A percentile compares a stretch with the other conserved stretches of the same genome.
Evolutionary conservation across 257 asterid species (phyloP).

Genomic region (Catharanthus roseus): DNA sequence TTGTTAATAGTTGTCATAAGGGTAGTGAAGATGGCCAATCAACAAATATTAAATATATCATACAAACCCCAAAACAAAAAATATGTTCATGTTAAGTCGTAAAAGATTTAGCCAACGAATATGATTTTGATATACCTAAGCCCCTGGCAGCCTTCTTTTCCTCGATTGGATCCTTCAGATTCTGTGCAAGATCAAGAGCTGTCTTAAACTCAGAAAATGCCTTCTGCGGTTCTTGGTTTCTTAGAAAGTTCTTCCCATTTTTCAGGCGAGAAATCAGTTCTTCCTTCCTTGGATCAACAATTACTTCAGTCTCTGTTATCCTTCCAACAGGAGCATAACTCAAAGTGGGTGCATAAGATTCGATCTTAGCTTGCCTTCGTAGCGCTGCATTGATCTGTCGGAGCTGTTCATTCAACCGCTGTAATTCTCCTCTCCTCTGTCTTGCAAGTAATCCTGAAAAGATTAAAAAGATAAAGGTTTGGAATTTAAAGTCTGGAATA

Average conservation of each 20-base stretch:
- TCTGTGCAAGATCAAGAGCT: slow-evolving; percentile 83
- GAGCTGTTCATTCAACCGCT: slow-evolving; percentile 83
- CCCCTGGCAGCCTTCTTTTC: slow-evolving; percentile 99
- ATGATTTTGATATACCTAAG: slow-evolving; percentile 51
- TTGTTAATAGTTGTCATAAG: neutral
- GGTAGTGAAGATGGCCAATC: neutral
- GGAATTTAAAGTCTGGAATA: neutral
- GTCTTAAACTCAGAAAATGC: slow-evolving; percentile 77
- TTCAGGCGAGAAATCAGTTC: slow-evolving; percentile 66
- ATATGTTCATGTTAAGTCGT: neutral
- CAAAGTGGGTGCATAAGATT: slow-evolving; percentile 93
- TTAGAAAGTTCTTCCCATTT: slow-evolving; percentile 73
- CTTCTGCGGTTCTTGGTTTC: slow-evolving; percentile 81
- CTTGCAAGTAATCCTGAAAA: slow-evolving; percentile 82
- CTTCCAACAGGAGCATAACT: slow-evolving; percentile 85
- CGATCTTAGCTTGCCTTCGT: slow-evolving; percentile 94
- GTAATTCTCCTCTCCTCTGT: slow-evolving; percentile 81
- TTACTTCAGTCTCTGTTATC: slow-evolving; percentile 71
- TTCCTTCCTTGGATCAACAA: slow-evolving; percentile 77
- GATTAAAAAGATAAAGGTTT: slow-evolving; percentile 5
- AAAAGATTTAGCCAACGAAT: neutral
- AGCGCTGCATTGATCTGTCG: slow-evolving; percentile 90
- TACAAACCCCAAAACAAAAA: neutral
- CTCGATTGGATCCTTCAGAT: slow-evolving; percentile 69
- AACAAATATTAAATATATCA: neutral